A percentile compares a stretch with the other conserved stretches of the same genome.
These are phyloP conservation scores for Umbelopsis isabellina DNA, from an alignment of 192 early-diverging fungal genomes.

Conservation along the genomic window DNA sequence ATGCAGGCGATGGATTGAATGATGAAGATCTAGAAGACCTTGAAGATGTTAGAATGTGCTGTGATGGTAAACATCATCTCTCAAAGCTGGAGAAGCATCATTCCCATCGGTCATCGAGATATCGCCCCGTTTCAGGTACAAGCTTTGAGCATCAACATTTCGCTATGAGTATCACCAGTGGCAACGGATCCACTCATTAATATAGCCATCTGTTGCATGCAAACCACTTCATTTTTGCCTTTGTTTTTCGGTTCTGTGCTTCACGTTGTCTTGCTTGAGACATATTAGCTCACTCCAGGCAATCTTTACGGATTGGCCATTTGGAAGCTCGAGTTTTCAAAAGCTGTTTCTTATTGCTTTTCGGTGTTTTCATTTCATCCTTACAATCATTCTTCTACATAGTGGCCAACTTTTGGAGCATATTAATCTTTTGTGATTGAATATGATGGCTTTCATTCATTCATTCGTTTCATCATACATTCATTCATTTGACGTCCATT, in stretches of 20 bases:
- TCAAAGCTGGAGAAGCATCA: slow-evolving; percentile 37
- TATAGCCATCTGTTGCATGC: not conserved
- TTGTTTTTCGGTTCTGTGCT: not conserved
- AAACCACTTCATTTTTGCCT: not conserved
- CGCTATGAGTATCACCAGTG: slow-evolving; percentile 14
- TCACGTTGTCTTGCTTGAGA: not conserved
- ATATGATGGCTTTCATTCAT: too few species aligned
- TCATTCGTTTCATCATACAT: too few species aligned
- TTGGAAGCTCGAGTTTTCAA: too few species aligned
- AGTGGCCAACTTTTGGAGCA: too few species aligned
- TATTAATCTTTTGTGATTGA: too few species aligned
- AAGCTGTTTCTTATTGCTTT: too few species aligned
- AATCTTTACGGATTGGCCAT: too few species aligned
- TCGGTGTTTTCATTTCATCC: too few species aligned
- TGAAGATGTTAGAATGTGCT: slow-evolving; percentile 44
- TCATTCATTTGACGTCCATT: too few species aligned
- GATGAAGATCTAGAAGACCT: slow-evolving; percentile 40
- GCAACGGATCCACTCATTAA: not conserved
- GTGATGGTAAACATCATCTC: slow-evolving; percentile 45
- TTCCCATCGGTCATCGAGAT: slow-evolving; percentile 14
- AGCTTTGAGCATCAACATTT: slow-evolving; percentile 3
- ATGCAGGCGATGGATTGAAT: slow-evolving; percentile 8
- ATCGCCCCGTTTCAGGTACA: slow-evolving; percentile 6
- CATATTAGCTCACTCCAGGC: too few species aligned
- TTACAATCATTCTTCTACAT: too few species aligned